Percentiles rank a stretch among this genome's conserved stretches.
These are phyloP conservation scores for Rhizomucor miehei DNA, from an alignment of 371 early-diverging fungal species.

Conservation along the genomic window DNA sequence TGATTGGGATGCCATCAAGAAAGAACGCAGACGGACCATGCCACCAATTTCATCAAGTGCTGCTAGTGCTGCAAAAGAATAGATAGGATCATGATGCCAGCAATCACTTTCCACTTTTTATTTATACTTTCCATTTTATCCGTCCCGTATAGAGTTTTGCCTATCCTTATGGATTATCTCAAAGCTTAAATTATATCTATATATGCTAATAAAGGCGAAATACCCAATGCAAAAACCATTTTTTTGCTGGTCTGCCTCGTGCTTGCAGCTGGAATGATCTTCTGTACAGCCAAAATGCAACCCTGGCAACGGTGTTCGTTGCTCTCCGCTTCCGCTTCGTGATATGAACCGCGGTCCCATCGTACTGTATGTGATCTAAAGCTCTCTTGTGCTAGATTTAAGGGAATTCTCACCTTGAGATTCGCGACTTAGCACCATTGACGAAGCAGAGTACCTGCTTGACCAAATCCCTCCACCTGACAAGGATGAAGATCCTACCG, in stretches of 20 bases:
- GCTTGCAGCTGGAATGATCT: too few relatives aligned
- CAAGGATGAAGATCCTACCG: slow-evolving; percentile 37
- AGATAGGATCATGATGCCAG: neutral
- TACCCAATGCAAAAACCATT: too few relatives aligned
- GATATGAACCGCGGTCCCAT: slow-evolving; percentile 26
- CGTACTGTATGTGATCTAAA: slow-evolving; percentile 16
- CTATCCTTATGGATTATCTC: too few relatives aligned
- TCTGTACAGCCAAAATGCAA: too few relatives aligned
- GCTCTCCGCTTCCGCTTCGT: neutral
- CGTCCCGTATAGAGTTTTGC: neutral
- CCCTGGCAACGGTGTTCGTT: too few relatives aligned
- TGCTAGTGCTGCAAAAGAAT: neutral
- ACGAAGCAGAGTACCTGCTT: slow-evolving; percentile 54
- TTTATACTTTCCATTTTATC: neutral
- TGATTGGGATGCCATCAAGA: slow-evolving; percentile 35
- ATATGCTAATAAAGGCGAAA: too few relatives aligned
- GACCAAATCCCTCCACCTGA: slow-evolving; percentile 48
- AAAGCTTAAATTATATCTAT: too few relatives aligned
- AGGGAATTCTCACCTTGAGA: neutral
- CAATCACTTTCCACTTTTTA: neutral
- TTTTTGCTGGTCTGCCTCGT: too few relatives aligned
- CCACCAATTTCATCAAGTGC: slow-evolving; percentile 2
- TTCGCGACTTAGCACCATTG: slow-evolving; percentile 33
- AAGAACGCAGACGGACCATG: slow-evolving; percentile 32
- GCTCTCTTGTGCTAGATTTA: neutral